These are phyloP conservation scores for Candida schatavii DNA, from an alignment of 805 yeast species.

Conservation along the genomic window DNA sequence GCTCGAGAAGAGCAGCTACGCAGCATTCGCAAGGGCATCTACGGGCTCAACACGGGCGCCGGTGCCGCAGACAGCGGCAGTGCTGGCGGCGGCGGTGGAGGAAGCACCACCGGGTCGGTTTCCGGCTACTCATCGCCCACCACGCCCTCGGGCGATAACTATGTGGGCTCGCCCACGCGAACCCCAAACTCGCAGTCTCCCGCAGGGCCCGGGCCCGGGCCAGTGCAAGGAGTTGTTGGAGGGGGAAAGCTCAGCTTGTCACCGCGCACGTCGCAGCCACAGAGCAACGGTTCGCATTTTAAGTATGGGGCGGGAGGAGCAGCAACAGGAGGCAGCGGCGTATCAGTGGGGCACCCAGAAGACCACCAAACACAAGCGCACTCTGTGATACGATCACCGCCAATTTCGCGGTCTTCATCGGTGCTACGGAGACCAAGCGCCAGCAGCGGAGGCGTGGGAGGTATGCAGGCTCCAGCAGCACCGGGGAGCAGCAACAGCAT, in stretches of 20 bases:
- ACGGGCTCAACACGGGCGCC: neutral
- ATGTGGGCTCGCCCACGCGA: neutral
- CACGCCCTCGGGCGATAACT: slow-evolving; percentile 1
- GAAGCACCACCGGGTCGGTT: neutral
- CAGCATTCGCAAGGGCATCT: neutral
- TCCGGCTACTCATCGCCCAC: neutral
- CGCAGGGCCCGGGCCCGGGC: too few species aligned
- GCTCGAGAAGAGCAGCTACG: slow-evolving; percentile 4
- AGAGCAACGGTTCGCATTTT: slow-evolving; percentile 4
- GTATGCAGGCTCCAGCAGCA: neutral
- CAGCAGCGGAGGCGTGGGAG: slow-evolving; percentile 5
- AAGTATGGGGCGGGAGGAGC: neutral
- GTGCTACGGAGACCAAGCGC: slow-evolving; percentile 9
- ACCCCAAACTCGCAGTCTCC: neutral
- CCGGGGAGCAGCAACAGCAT: neutral
- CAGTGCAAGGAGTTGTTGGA: too few species aligned
- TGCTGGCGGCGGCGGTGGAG: neutral
- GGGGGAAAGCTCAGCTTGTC: slow-evolving; percentile 3
- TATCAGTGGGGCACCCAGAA: neutral
- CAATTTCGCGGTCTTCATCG: slow-evolving; percentile 18
- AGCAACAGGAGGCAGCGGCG: neutral
- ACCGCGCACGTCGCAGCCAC: slow-evolving; percentile 2
- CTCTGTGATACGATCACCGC: slow-evolving; percentile 5
- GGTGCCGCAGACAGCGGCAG: neutral
- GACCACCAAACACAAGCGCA: too few species aligned